Percentiles rank a stretch among this genome's conserved stretches.
phyloP scores from a whole-genome alignment of 305 asterid genomes.

The Fraxinus xanthoxyloides region DNA sequence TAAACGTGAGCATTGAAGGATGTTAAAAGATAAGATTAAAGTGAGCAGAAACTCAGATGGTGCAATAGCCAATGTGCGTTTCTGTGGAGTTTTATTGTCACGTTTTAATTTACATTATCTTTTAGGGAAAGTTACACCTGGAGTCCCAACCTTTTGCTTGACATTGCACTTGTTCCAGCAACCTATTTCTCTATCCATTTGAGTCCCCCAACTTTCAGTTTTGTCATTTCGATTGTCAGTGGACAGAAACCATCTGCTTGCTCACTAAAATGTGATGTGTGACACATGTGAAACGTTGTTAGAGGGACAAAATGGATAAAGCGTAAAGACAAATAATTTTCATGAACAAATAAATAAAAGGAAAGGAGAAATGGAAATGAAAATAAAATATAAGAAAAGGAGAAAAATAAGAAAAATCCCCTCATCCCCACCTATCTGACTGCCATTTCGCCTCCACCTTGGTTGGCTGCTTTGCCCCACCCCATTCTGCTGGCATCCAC shows the following conservation, averaged over 20 bases:
- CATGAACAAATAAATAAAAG: neutral
- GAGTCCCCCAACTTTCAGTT: neutral
- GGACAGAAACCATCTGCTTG: neutral
- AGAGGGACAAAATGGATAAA: neutral
- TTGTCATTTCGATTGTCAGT: neutral
- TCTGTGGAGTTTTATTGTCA: neutral
- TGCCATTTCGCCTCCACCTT: neutral
- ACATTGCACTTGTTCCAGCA: neutral
- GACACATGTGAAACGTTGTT: neutral
- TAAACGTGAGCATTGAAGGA: neutral
- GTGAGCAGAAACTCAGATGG: conserved; percentile 8
- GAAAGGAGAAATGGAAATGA: neutral
- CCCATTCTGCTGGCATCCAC: neutral
- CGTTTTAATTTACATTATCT: neutral
- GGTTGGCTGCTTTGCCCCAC: neutral
- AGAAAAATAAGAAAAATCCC: neutral
- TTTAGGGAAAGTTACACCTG: neutral
- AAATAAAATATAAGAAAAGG: neutral
- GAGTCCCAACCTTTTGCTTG: neutral
- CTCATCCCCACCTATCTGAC: neutral
- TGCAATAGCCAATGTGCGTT: neutral
- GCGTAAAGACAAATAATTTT: neutral
- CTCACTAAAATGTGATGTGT: neutral
- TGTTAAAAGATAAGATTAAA: neutral
- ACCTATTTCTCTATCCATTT: neutral